These are phyloP conservation scores for Hygrophoropsis aurantiaca DNA, from an alignment of 768 basidiomycete species.

Conservation along the genomic window DNA sequence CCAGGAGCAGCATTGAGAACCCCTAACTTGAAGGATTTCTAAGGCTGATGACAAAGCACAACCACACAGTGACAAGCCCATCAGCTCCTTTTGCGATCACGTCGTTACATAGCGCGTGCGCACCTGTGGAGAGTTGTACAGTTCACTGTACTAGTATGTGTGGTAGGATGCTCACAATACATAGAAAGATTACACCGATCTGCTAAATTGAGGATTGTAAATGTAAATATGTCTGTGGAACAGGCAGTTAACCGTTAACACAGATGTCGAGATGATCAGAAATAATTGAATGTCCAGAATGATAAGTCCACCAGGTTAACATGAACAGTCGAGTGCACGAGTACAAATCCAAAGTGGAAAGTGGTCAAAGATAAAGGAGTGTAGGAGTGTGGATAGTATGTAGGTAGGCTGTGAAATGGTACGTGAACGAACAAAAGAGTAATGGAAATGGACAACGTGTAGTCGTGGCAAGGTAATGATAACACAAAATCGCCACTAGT, in stretches of 20 bases:
- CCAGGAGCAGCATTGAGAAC: too few species aligned
- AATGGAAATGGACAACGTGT: constrained; percentile 1
- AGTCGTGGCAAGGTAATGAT: not conserved
- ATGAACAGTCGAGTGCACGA: not conserved
- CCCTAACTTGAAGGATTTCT: too few species aligned
- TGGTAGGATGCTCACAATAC: too few species aligned
- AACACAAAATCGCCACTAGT: not conserved
- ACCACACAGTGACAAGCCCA: too few species aligned
- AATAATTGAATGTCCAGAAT: not conserved
- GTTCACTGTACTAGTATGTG: too few species aligned
- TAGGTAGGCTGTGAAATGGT: not conserved
- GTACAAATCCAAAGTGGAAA: constrained; percentile 6
- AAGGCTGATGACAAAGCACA: too few species aligned
- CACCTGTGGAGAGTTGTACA: too few species aligned
- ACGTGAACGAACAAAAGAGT: not conserved
- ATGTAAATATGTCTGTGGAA: too few species aligned
- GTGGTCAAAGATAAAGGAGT: not conserved
- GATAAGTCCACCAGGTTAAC: not conserved
- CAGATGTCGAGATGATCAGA: not conserved
- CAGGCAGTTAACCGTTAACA: not conserved
- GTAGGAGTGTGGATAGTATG: not conserved
- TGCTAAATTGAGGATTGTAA: too few species aligned
- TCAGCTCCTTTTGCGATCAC: too few species aligned
- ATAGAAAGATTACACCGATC: too few species aligned
- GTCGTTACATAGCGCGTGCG: too few species aligned